Percentiles rank a stretch among this genome's conserved stretches.
phyloP scores from a whole-genome alignment of 2,329 filamentous ascomycete species.

The Huntiella bhutanensis region DNA sequence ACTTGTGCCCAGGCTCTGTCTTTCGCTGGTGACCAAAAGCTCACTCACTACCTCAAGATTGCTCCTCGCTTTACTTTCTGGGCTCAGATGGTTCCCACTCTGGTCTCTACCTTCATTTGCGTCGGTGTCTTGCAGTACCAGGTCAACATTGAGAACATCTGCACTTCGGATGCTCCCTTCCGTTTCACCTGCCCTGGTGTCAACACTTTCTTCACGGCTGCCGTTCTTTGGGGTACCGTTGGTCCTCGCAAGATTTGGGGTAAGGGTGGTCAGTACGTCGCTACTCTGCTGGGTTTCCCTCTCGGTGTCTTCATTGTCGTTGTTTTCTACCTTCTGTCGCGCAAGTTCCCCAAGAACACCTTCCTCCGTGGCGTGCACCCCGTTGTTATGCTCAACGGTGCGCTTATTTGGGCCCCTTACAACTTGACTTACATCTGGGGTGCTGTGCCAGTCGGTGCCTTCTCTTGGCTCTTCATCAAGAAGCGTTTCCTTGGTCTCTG shows the following conservation, averaged over 20 bases:
- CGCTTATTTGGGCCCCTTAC: conserved; percentile 20
- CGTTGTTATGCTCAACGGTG: conserved; percentile 21
- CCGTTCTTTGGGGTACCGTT: conserved; percentile 27
- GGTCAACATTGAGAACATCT: conserved; percentile 20
- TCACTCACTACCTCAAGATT: conserved; percentile 39
- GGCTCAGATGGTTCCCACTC: conserved; percentile 38
- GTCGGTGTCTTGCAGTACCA: conserved; percentile 31
- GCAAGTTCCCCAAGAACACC: conserved; percentile 17
- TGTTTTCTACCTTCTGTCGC: conserved; percentile 17
- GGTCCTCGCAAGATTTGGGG: conserved; percentile 25
- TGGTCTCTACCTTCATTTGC: conserved; percentile 32
- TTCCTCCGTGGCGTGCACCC: conserved; percentile 23
- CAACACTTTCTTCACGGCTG: conserved; percentile 25
- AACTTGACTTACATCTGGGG: conserved; percentile 27
- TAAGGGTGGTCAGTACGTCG: conserved; percentile 21
- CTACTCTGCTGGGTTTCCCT: conserved; percentile 22
- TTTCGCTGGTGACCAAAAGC: conserved; percentile 30
- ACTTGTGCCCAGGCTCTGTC: conserved; percentile 31
- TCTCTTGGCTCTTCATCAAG: conserved; percentile 25
- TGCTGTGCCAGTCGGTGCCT: conserved; percentile 23
- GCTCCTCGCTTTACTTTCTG: conserved; percentile 39
- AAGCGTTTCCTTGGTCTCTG: conserved; percentile 20
- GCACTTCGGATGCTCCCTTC: conserved; percentile 20
- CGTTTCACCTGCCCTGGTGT: conserved; percentile 21
- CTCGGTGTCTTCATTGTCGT: conserved; percentile 19